Base-by-base conservation (phyloP, 1,139 yeast genomes). In the Spathaspora jeffriesii region DNA sequence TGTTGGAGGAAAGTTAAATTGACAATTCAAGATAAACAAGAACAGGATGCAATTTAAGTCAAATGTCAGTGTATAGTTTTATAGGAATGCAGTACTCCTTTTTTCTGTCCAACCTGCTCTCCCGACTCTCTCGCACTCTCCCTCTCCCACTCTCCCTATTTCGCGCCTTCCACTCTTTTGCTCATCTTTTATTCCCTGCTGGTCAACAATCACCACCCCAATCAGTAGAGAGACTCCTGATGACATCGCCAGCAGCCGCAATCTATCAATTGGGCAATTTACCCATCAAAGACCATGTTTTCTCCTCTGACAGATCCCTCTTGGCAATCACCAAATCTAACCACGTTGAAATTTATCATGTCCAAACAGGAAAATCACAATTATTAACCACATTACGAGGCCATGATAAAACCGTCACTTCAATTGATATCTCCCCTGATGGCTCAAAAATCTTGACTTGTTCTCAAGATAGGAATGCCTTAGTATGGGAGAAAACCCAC, bases 391-490 rank as follows among this genome's bases (percentile, higher is more conserved):
- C 78, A 3, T 77, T 93, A 59, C 70, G 77, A 40, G 96, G 90
- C 53, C 99, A 95, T 66, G 99, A 93, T 68, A 92, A 92, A 67
- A 84, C 95, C 3, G 95, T 95, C 43, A 93, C 99, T 11, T 91
- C 97, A 0, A 91, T 95, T 34, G 99, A 95, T 62, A 85, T 95
- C 57, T 88, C 97, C 22, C 77, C 82, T 22, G 90, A 89, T 57
- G 97, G 97, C 40, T 53, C 68, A 40, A 84, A 87, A 62, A 89
- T 95, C 58, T 95, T 93, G 59, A 93, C 99, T 25, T 92, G 98
- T 65, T 92, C 99, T 5, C 98, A 95, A 70, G 99, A 95, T 67
- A 81, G 99, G 68, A 95, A 95, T 61, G 99, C 99, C 5, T 80
- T 92, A 58, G 99, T 95, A 15, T 93, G 98, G 98, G 93, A 89